Conservation (phyloP, 352 stramenopile genomes). For the Phytopythium litorale region DNA sequence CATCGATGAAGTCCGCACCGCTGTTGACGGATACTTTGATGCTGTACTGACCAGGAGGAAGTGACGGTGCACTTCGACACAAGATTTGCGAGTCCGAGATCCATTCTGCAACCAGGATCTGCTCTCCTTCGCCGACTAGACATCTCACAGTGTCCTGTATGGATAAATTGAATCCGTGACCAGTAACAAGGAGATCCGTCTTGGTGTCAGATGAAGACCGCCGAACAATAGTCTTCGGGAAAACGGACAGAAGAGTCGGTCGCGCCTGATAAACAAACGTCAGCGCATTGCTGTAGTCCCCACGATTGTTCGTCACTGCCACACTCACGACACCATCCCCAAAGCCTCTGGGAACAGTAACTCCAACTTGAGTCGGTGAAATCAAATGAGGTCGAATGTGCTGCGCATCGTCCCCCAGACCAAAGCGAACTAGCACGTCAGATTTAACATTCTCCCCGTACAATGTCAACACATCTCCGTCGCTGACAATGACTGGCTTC, state of each 20-base stretch:
- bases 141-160: conserved; percentile 21
- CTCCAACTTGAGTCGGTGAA: conserved; percentile 13
- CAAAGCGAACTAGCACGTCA: conserved; percentile 23
- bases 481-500: conserved; percentile 10
- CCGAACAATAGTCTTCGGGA: conserved; percentile 18
- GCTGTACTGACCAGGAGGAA: conserved; percentile 33
- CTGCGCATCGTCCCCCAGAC: conserved; percentile 3
- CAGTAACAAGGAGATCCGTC: conserved; percentile 18
- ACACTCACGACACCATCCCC: conserved; percentile 15
- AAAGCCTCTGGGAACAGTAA: conserved; percentile 16
- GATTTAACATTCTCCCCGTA: conserved; percentile 22
- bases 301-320: conserved; percentile 22
- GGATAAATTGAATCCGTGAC: conserved; percentile 22
- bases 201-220: neutral
- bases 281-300: conserved; percentile 30
- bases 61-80: conserved; percentile 17
- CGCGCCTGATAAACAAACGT: conserved; percentile 25
- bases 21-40: conserved; percentile 49
- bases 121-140: conserved; percentile 20
- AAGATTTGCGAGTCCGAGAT: conserved; percentile 28
- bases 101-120: conserved; percentile 12
- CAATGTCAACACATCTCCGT: conserved; percentile 22
- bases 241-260: conserved; percentile 18
- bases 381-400: conserved; percentile 14
- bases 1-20: conserved; percentile 31